These are phyloP conservation scores for Apostasia shenzhenica DNA, from an alignment of 106 monocot species.

Conservation along the genomic window DNA sequence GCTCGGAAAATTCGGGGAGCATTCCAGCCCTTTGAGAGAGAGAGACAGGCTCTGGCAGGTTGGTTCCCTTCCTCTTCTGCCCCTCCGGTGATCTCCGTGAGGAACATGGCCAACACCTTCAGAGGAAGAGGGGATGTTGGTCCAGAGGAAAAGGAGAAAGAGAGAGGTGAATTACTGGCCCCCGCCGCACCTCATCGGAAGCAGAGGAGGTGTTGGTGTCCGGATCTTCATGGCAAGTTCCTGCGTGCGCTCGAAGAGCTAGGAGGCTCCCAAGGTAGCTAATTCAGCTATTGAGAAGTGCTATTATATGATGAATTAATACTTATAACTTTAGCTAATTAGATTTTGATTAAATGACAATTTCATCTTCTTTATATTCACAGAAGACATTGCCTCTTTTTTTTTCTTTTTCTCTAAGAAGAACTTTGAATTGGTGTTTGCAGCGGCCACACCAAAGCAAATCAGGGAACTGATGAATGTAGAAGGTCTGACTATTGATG, in stretches of 20 bases:
- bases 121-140: not conserved
- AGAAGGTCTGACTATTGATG: constrained; percentile 75
- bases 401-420: not conserved
- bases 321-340: too few species aligned
- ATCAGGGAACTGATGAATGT: constrained; percentile 80
- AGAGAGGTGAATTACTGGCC: not conserved
- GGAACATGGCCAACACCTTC: not conserved
- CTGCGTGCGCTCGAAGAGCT: constrained; percentile 29
- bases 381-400: not conserved
- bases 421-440: not conserved
- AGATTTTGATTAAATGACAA: too few species aligned
- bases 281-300: not conserved
- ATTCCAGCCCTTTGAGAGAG: constrained; percentile 13
- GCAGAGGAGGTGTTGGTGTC: constrained; percentile 40
- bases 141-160: not conserved
- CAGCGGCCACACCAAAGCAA: constrained; percentile 77
- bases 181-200: constrained; percentile 4
- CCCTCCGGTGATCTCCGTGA: constrained; percentile 3
- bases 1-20: constrained; percentile 5
- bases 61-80: too few species aligned
- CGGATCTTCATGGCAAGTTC: constrained; percentile 32
- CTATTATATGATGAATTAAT: not conserved
- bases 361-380: not conserved
- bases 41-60: not conserved
- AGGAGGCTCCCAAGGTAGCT: constrained; percentile 30